Conservation (phyloP, 306 rosid genomes). For the Inga laurina region DNA sequence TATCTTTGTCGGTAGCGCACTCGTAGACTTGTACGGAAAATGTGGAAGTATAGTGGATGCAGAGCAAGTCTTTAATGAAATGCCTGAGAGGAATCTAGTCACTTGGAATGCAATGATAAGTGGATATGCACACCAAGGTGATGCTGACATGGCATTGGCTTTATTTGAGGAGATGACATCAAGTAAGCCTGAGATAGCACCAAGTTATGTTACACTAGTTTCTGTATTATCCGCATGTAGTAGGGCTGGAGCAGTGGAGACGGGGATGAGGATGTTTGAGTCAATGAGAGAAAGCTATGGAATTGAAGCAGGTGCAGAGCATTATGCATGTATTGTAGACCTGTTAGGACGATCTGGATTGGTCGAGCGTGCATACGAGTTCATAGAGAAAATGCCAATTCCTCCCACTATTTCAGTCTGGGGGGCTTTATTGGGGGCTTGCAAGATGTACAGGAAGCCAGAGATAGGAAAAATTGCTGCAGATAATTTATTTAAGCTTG, state of each 20-base stretch:
- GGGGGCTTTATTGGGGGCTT: constrained; percentile 90
- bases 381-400: constrained; percentile 69
- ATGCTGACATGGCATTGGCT: constrained; percentile 62
- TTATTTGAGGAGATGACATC: constrained; percentile 62
- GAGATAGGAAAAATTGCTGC: constrained; percentile 80
- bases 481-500: constrained; percentile 73
- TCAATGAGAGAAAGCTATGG: constrained; percentile 62
- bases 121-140: constrained; percentile 79
- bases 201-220: constrained; percentile 73
- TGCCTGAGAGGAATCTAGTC: constrained; percentile 67
- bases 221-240: constrained; percentile 79
- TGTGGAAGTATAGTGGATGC: constrained; percentile 77
- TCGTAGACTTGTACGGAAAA: constrained; percentile 91
- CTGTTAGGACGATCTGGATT: constrained; percentile 79
- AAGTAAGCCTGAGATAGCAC: constrained; percentile 34
- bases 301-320: constrained; percentile 77
- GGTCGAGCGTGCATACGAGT: constrained; percentile 82
- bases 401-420: constrained; percentile 72
- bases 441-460: constrained; percentile 71
- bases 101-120: constrained; percentile 77
- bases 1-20: constrained; percentile 80
- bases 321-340: constrained; percentile 82
- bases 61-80: constrained; percentile 51
- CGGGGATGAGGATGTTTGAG: constrained; percentile 67
- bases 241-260: constrained; percentile 73